Percentiles rank a stretch among this genome's conserved stretches.
phyloP scores from a whole-genome alignment of 345 rosid species.

The Luvunga scandens region DNA sequence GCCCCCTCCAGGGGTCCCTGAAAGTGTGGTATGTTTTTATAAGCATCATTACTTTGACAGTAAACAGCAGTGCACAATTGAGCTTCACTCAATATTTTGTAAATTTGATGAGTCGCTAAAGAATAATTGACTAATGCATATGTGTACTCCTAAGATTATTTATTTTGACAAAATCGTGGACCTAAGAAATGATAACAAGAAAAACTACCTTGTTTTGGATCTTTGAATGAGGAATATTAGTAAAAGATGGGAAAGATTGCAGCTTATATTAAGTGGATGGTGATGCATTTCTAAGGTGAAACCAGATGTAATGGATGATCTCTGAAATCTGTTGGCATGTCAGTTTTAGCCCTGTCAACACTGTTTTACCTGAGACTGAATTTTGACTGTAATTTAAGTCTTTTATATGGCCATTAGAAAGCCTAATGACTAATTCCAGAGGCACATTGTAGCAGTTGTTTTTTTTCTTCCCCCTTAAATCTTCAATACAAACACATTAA shows the following conservation, averaged over 20 bases:
- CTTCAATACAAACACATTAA: neutral
- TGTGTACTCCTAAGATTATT: neutral
- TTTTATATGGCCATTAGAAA: neutral
- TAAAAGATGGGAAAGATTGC: neutral
- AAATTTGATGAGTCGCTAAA: neutral
- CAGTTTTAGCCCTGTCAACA: neutral
- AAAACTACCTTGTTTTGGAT: neutral
- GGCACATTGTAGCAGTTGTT: too few relatives aligned
- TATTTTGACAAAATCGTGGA: neutral
- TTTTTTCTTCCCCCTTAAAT: neutral
- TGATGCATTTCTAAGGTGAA: neutral
- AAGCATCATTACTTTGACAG: neutral
- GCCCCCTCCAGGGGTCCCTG: constrained; percentile 94
- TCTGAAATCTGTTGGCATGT: neutral
- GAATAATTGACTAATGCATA: neutral
- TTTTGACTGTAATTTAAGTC: neutral
- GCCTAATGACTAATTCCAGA: neutral
- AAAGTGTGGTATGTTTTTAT: constrained; percentile 79
- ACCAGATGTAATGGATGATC: neutral
- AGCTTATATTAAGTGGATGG: neutral
- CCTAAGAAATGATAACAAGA: neutral
- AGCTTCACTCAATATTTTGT: neutral
- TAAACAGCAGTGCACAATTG: neutral
- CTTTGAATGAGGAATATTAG: neutral
- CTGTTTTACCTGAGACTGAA: neutral